Base-by-base conservation (phyloP, 2,329 filamentous ascomycete genomes). In the Aspergillus sp. region DNA sequence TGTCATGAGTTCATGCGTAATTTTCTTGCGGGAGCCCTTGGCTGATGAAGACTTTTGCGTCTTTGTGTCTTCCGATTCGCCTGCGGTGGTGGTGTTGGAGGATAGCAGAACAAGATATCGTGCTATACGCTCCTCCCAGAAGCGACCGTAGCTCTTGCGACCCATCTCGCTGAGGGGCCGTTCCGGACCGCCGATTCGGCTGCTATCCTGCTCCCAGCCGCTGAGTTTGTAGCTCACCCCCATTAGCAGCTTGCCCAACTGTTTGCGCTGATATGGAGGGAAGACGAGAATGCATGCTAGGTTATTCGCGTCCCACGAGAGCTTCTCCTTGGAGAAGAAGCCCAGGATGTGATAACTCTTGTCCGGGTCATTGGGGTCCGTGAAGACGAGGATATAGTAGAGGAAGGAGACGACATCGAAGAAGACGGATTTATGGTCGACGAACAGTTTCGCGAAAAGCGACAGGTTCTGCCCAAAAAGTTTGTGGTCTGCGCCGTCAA, bases 281-380 rank as follows among this genome's bases (percentile, higher is more conserved):
- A 98, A 98, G 17, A 98, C 86, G 7, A 98, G 83, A 69, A 99
- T 99, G 74, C 95, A 99, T 1, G 95, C 95, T 5, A 99, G 84
- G 68, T 98, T 99, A 77, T 99, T 98, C 72, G 94, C 93, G 72
- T 99, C 95, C 94, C 95, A 99, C 3, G 92, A 97, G 83, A 97
- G 91, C 76, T 98, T 98, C 77, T 99, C 95, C 75, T 99, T 98
- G 66, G 91, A 96, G 81, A 98, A 99, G 84, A 98, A 98, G n/a
- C 95, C 95, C 1, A 94, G 87, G 31, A 97, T 89, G 72, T 89
- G 87, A 68, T 77, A 72, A 61, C 72, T 68, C 53, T 74, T 61
- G 52, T 54, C 34, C 30, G 75, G 67, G 71, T 81, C 72, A 3
- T 71, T 53, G 0, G 83, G 83, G 68, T 85, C 81, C 8, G 88